Conservation (phyloP, 2,329 filamentous ascomycete species). For the Fusarium coicis region DNA sequence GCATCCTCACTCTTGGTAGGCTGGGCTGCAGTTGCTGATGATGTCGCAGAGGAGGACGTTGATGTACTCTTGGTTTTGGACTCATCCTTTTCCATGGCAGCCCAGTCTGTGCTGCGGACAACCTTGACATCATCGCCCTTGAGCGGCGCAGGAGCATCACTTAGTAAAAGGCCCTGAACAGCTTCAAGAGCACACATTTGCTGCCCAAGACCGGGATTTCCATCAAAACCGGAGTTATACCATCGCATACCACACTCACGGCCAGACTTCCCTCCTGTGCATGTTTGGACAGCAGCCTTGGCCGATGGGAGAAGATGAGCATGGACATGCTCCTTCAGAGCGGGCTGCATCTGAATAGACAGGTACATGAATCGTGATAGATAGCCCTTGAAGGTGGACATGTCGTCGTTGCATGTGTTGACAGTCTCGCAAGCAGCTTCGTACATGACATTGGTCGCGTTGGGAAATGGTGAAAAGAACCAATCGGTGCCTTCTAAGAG, state of each 20-base stretch:
- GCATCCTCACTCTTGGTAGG: conserved; percentile 37
- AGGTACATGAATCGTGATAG: conserved; percentile 72
- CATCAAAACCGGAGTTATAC: conserved; percentile 68
- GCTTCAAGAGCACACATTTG: conserved; percentile 73
- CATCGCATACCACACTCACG: conserved; percentile 71
- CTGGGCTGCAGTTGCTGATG: conserved; percentile 15
- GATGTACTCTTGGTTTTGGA: conserved; percentile 27
- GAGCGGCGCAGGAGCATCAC: conserved; percentile 57
- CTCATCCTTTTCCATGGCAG: conserved; percentile 20
- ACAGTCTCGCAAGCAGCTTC: conserved; percentile 73
- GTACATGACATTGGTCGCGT: conserved; percentile 69
- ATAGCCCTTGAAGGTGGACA: conserved; percentile 76
- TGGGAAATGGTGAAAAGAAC: conserved; percentile 65
- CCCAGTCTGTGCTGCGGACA: conserved; percentile 49
- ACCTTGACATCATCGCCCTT: conserved; percentile 59
- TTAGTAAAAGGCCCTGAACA: conserved; percentile 67
- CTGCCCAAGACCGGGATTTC: conserved; percentile 66
- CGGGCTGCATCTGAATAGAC: conserved; percentile 66
- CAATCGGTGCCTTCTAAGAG: conserved; percentile 63
- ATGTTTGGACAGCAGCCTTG: conserved; percentile 65
- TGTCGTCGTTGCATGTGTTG: conserved; percentile 69
- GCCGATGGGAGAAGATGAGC: conserved; percentile 63
- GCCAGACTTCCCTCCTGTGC: conserved; percentile 64
- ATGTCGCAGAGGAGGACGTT: conserved; percentile 8
- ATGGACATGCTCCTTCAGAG: conserved; percentile 59